A percentile compares a stretch with the other conserved stretches of the same genome.
phyloP scores from a whole-genome alignment of 805 yeast genomes.

The Teunomyces funiuensis region DNA sequence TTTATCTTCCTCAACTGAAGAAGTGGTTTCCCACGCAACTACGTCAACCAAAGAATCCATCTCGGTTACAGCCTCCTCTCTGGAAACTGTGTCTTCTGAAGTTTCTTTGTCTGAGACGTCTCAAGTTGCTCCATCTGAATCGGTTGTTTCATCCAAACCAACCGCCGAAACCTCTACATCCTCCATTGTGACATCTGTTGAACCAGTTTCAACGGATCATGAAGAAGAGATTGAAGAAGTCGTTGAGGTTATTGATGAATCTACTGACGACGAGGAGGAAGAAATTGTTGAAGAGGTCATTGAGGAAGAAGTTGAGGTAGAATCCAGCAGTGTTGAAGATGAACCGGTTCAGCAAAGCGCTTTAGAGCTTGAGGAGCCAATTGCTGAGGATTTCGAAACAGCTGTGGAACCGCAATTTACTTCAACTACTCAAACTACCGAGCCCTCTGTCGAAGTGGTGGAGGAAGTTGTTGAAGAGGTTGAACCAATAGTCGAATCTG shows the following conservation, averaged over 20 bases:
- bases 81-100: background rate
- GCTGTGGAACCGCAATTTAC: background rate
- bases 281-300: constrained; percentile 3
- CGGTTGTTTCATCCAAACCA: too few relatives aligned
- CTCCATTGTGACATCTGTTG: background rate
- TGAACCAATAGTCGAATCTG: too few relatives aligned
- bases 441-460: background rate
- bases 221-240: background rate
- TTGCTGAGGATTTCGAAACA: background rate
- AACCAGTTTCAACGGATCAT: background rate
- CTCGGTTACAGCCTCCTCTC: too few relatives aligned
- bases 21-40: constrained; percentile 2
- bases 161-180: too few relatives aligned
- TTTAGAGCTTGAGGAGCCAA: background rate
- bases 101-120: constrained; percentile 1
- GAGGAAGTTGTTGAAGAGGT: too few relatives aligned
- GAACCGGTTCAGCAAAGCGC: background rate
- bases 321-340: background rate
- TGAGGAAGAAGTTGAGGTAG: constrained; percentile 7
- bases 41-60: too few relatives aligned
- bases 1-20: background rate
- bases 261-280: constrained; percentile 5
- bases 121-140: background rate
- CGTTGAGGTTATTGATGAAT: constrained; percentile 6
- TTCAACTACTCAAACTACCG: background rate